These are phyloP conservation scores for Nemania bipapillata DNA, from an alignment of 2,329 filamentous ascomycete species.

Conservation along the genomic window DNA sequence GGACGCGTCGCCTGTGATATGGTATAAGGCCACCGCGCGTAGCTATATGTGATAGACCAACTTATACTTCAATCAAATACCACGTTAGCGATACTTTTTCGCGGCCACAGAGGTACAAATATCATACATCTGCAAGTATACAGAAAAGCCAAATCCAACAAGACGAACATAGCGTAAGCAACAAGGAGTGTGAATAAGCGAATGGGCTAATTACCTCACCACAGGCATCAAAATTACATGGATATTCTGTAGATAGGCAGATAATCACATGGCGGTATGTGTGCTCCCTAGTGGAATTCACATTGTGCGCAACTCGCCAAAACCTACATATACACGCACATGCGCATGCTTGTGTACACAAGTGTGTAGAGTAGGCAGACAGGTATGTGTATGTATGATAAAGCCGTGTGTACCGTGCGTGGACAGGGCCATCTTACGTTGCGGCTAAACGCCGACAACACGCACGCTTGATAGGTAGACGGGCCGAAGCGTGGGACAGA, in stretches of 20 bases:
- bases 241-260: no score
- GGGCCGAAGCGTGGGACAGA: slow-evolving; percentile 30
- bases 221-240: no score
- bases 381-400: no score
- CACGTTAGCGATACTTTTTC: not conserved
- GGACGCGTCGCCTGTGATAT: slow-evolving; percentile 3
- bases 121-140: not conserved
- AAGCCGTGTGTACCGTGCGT: not conserved
- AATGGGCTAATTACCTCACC: not conserved
- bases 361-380: no score
- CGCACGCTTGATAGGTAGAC: slow-evolving; percentile 22
- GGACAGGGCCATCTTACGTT: not conserved
- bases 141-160: not conserved
- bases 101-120: not conserved
- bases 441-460: slow-evolving; percentile 2
- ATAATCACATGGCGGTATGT: not conserved
- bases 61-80: not conserved
- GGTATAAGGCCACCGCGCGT: not conserved
- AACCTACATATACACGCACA: not conserved
- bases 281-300: not conserved
- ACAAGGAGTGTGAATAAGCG: not conserved
- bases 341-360: not conserved
- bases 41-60: not conserved
- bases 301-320: not conserved
- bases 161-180: not conserved